Evolutionary conservation across 148 eudicot species (phyloP).

Genomic region (Cornus kousa): DNA sequence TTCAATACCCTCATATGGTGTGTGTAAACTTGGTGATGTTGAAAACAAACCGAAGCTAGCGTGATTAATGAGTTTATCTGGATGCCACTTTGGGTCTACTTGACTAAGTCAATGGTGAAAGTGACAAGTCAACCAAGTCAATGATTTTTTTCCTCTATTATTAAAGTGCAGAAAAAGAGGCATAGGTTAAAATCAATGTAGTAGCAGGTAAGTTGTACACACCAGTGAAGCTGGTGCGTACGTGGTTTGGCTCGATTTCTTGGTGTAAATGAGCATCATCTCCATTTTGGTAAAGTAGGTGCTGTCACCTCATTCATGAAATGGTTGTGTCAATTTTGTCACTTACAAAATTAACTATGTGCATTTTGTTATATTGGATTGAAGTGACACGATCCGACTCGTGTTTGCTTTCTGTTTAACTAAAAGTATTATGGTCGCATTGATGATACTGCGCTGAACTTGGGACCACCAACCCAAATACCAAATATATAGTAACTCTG

Average conservation of each 20-base stretch:
- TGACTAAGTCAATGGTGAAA: conserved; percentile 33
- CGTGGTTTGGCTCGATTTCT: too few relatives aligned
- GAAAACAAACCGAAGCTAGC: neutral
- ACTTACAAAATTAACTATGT: too few relatives aligned
- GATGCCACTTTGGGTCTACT: conserved; percentile 24
- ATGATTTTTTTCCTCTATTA: neutral
- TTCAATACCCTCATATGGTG: neutral
- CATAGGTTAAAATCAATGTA: neutral
- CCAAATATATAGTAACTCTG: neutral
- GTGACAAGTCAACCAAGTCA: conserved; percentile 45
- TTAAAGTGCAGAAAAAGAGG: neutral
- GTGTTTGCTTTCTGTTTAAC: too few relatives aligned
- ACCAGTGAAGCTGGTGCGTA: neutral
- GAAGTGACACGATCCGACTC: too few relatives aligned
- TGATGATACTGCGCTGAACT: neutral
- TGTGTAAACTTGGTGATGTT: too few relatives aligned
- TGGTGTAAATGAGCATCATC: too few relatives aligned
- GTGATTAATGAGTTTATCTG: neutral
- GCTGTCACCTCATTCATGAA: too few relatives aligned
- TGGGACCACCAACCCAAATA: neutral
- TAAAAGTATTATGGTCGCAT: too few relatives aligned
- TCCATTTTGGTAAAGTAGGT: too few relatives aligned
- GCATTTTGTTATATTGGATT: too few relatives aligned
- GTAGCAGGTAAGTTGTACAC: neutral
- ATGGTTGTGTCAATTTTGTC: too few relatives aligned